Evolutionary conservation across 2,329 filamentous ascomycete genomes (phyloP), one percentile per base, ranked within the genome.

Genomic region (Aureobasidium sp.): DNA sequence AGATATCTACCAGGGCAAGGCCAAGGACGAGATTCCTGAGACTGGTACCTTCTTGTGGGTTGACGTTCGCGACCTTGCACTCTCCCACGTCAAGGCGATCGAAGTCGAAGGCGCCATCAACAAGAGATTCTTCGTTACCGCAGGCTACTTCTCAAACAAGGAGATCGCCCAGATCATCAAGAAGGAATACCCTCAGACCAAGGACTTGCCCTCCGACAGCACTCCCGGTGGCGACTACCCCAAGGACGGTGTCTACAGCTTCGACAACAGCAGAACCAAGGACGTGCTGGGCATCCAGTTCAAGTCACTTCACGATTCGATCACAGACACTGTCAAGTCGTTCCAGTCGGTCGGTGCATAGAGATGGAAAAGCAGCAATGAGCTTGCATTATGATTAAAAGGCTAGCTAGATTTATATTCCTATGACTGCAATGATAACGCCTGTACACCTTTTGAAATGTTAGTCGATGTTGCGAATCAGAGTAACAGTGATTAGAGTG

Each of bases 51-150:
- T 72, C 64, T 62, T 77, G 33, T 78, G 76, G 74, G 73, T 78
- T 6, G 77, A 79, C 59, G 77, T 79, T 6, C 74, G 76, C 24
- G 76, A 89, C 66, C 80, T 89, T 0, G 86, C 86, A 0, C 72
- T 81, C 6, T 82, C 82, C 0, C 86, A 89, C 65, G 79, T 89
- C n/a, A 77, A 78, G 27, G 84, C 85, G 0, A 75, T 79, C 1
- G 78, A 83, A 64, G 76, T 82, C 29, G 77, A 81, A 0, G 81
- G 82, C 22, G 79, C 79, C 7, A 85, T 82, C 0, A 83, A 81
- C 39, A 81, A 85, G 71, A 79, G 87, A 1, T 89, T 87, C 74
- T 85, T 88, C 69, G 69, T 87, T 47, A 81, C 85, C 0, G 80
- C 80, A 0, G 83, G 81, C 0, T 77, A 81, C 67, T 88, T 86